A percentile compares a stretch with the other conserved stretches of the same genome.
These are phyloP conservation scores for Saturnispora galanensis DNA, from an alignment of 805 yeast species.

Conservation along the genomic window DNA sequence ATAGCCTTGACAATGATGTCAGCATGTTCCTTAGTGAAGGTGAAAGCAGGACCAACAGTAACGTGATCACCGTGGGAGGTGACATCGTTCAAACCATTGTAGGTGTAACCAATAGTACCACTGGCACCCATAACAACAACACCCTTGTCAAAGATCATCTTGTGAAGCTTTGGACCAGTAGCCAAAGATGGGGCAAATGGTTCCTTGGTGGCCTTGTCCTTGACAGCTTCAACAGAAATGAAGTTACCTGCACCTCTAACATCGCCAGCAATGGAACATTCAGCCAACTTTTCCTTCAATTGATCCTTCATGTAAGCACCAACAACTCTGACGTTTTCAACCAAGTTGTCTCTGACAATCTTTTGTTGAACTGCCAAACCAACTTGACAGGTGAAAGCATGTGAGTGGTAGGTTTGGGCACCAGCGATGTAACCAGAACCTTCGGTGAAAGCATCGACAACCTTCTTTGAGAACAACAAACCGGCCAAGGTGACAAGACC, in stretches of 20 bases:
- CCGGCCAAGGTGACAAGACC: slow-evolving; percentile 43
- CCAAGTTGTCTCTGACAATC: slow-evolving; percentile 23
- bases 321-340: slow-evolving; percentile 33
- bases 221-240: slow-evolving; percentile 48
- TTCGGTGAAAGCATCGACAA: slow-evolving; percentile 27
- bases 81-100: slow-evolving; percentile 23
- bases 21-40: slow-evolving; percentile 33
- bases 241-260: slow-evolving; percentile 57
- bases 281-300: slow-evolving; percentile 28
- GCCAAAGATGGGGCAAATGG: slow-evolving; percentile 31
- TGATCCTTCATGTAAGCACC: slow-evolving; percentile 35
- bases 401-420: slow-evolving; percentile 43
- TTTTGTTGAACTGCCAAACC: slow-evolving; percentile 39
- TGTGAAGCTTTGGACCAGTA: slow-evolving; percentile 28
- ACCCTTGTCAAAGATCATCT: slow-evolving; percentile 35
- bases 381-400: slow-evolving; percentile 36
- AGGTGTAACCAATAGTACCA: slow-evolving; percentile 28
- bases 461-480: slow-evolving; percentile 31
- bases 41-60: slow-evolving; percentile 39
- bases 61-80: slow-evolving; percentile 33
- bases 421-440: slow-evolving; percentile 35
- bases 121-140: slow-evolving; percentile 37
- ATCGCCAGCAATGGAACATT: slow-evolving; percentile 40
- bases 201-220: slow-evolving; percentile 42
- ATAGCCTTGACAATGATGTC: slow-evolving; percentile 33